Evolutionary conservation across 2,329 filamentous ascomycete genomes (phyloP), one percentile per base, ranked within the genome.

Genomic region (Monilinia polystroma): DNA sequence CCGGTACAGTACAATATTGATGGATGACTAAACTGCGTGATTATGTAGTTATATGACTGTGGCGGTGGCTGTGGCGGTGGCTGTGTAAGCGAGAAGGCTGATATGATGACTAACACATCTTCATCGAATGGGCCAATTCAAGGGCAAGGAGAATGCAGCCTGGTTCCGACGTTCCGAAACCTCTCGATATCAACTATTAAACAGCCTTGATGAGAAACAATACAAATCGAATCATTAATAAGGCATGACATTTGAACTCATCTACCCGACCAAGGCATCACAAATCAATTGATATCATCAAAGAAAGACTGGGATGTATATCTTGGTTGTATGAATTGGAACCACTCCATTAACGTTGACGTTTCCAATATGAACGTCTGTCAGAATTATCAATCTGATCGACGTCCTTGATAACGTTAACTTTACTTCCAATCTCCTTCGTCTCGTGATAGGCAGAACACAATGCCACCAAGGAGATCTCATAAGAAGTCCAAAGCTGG

Each of bases 401-500:
- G 58, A 29, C 58, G 49, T 29, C 45, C 45, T 35, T 51, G 29
- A 60, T 38, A 49, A 11, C 32, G 32, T 7, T 35, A 35, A 35
- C 32, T 35, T 41, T 11, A 12, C 29, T 51, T 38, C 16, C 57
- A 23, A 38, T 43, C 35, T 51, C 29, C 41, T 29, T 26, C 11
- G 29, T 60, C 58, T 35, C 23, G n/a, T 49, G 32, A 35, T 20
- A 38, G 11, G n/a, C 32, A 23, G 5, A 49, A n/a, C 23, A 66
- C 38, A 10, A 89, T 89, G 86, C 85, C 87, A 68, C 87, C 87
- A 41, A 81, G 87, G 73, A 82, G 87, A 75, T 88, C 87, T 53
- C 88, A 90, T 77, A 90, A 88, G 75, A 90, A 90, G 79, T 89
- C 86, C 66, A 83, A 88, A 71, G 84, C 87, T 63, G 88, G 88